Evolutionary conservation across 2,329 filamentous ascomycete genomes (phyloP).

Genomic region (Cordyceps sp.): DNA sequence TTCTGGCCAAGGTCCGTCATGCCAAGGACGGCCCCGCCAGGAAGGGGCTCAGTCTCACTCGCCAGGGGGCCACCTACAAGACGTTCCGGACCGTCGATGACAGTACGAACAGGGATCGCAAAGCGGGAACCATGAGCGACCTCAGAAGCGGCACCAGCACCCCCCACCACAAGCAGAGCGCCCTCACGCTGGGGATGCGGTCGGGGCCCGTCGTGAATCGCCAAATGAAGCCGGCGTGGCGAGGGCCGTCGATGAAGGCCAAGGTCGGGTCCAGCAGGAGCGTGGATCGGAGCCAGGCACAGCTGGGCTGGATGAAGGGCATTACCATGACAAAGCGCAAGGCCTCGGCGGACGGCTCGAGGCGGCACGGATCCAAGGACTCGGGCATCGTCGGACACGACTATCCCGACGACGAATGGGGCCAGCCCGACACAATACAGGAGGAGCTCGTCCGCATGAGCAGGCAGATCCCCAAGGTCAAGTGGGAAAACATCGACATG

Average conservation of each 20-base stretch:
- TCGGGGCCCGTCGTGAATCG: slow-evolving; percentile 12
- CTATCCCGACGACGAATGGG: slow-evolving; percentile 40
- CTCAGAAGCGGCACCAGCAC: slow-evolving; percentile 29
- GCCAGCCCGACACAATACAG: slow-evolving; percentile 43
- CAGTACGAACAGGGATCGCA: slow-evolving; percentile 37
- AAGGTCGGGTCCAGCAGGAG: slow-evolving; percentile 24
- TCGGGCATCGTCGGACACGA: slow-evolving; percentile 32
- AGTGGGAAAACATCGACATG: slow-evolving; percentile 48
- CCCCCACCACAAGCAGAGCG: slow-evolving; percentile 24
- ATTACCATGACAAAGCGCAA: slow-evolving; percentile 46
- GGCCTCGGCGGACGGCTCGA: slow-evolving; percentile 18
- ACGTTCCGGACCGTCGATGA: slow-evolving; percentile 64
- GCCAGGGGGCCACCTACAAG: slow-evolving; percentile 72
- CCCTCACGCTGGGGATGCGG: slow-evolving; percentile 26
- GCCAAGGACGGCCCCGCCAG: slow-evolving; percentile 49
- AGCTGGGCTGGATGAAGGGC: slow-evolving; percentile 55
- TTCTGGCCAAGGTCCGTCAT: slow-evolving; percentile 55
- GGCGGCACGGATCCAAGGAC: slow-evolving; percentile 33
- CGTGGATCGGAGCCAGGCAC: slow-evolving; percentile 31
- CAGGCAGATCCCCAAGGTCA: slow-evolving; percentile 44
- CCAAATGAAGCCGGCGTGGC: slow-evolving; percentile 26
- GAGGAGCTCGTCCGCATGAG: slow-evolving; percentile 49
- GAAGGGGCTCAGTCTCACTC: slow-evolving; percentile 53
- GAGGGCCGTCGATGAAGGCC: slow-evolving; percentile 42
- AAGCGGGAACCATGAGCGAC: slow-evolving; percentile 44